Percentiles rank a stretch among this genome's conserved stretches.
Conservation (phyloP, 208 protist genomes). For the Leishmania braziliensis region DNA sequence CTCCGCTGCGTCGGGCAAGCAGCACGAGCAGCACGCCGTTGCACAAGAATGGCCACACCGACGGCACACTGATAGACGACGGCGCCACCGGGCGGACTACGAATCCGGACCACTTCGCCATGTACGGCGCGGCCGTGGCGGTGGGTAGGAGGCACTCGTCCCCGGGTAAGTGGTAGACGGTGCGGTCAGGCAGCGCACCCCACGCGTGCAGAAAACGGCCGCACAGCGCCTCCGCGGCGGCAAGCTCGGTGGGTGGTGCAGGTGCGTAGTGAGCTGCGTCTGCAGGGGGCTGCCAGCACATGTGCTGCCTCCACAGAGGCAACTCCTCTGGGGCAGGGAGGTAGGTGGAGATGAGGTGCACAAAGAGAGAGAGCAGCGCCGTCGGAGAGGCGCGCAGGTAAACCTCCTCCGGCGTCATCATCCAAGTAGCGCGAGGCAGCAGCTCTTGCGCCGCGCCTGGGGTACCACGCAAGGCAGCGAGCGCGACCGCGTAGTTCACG, state of each 20-base stretch:
- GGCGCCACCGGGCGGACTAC: slow-evolving; percentile 30
- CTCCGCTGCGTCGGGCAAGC: slow-evolving; percentile 37
- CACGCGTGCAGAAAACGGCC: slow-evolving; percentile 52
- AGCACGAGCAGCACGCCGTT: slow-evolving; percentile 72
- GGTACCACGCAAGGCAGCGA: slow-evolving; percentile 19
- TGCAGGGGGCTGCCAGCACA: slow-evolving; percentile 50
- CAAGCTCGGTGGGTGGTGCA: slow-evolving; percentile 22
- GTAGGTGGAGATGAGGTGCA: slow-evolving; percentile 51
- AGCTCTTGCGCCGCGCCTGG: slow-evolving; percentile 14
- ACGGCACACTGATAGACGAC: slow-evolving; percentile 55
- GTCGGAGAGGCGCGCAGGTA: slow-evolving; percentile 32
- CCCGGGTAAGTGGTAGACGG: slow-evolving; percentile 50
- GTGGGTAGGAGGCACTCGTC: slow-evolving; percentile 61
- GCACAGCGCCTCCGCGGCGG: slow-evolving; percentile 43
- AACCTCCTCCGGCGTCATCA: slow-evolving; percentile 52
- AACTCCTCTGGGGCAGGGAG: slow-evolving; percentile 47
- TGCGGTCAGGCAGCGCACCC: slow-evolving; percentile 57
- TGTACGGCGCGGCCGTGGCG: slow-evolving; percentile 53
- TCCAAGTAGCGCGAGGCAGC: slow-evolving; percentile 30
- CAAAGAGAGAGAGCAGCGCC: slow-evolving; percentile 47
- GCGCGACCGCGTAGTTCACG: slow-evolving; percentile 48
- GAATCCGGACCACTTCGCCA: slow-evolving; percentile 36
- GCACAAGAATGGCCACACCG: slow-evolving; percentile 77
- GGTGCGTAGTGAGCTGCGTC: slow-evolving; percentile 10
- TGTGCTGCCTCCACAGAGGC: slow-evolving; percentile 18